A percentile compares a stretch with the other conserved stretches of the same genome.
phyloP scores from a whole-genome alignment of 2,329 filamentous ascomycete genomes.

The Arachnomyces sp. region DNA sequence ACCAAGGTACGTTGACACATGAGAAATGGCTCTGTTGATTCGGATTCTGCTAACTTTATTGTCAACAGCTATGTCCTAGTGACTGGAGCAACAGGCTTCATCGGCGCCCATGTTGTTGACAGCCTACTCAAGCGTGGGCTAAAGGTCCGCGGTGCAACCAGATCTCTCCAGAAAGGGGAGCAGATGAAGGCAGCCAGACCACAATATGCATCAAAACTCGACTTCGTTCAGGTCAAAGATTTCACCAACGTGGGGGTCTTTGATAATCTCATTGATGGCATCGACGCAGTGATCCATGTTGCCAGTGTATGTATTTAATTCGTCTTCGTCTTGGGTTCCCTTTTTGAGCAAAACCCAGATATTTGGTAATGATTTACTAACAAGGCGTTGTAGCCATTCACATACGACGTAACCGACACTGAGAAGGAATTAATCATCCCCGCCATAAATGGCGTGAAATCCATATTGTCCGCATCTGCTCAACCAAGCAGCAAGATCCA shows the following conservation, averaged over 20 bases:
- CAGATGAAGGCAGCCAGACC: constrained; percentile 32
- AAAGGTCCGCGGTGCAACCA: constrained; percentile 9
- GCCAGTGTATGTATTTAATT: constrained; percentile 33
- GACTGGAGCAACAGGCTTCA: constrained; percentile 21
- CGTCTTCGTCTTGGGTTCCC: not conserved
- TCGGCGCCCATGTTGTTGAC: constrained; percentile 20
- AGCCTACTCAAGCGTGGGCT: constrained; percentile 10
- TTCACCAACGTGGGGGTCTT: constrained; percentile 35
- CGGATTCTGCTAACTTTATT: not conserved
- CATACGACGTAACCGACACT: constrained; percentile 37
- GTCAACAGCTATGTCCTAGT: constrained; percentile 12
- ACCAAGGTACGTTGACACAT: no score
- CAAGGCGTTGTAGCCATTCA: constrained; percentile 30
- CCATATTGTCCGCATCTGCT: constrained; percentile 31
- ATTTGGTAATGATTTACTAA: not conserved
- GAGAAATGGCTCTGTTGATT: no score
- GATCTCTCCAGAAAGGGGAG: constrained; percentile 13
- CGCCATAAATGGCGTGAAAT: constrained; percentile 40
- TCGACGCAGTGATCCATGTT: constrained; percentile 40
- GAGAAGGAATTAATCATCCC: constrained; percentile 41
- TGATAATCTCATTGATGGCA: constrained; percentile 30
- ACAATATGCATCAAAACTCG: constrained; percentile 28
- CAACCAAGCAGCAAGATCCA: constrained; percentile 14
- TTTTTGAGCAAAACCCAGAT: not conserved
- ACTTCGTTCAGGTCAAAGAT: constrained; percentile 39